Evolutionary conservation across 2,329 filamentous ascomycete genomes (phyloP), one percentile per base, ranked within the genome.

Genomic region (Diaporthe eres): DNA sequence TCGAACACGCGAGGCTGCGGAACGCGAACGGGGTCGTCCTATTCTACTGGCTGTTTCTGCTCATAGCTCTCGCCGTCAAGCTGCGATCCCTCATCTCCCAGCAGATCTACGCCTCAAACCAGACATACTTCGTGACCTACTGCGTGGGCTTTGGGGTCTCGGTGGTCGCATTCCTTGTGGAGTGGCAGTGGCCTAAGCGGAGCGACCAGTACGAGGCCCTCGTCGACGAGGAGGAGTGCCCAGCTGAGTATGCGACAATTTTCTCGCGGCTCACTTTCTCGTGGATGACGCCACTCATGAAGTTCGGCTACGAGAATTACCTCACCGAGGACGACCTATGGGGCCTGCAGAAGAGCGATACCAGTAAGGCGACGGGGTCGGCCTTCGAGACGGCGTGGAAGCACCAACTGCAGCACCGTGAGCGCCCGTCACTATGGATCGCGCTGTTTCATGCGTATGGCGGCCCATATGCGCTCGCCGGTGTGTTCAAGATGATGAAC

Each of bases 241-340:
- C 94, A 0, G 92, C 94, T 77, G 96, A 98, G 85, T 98, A 98
- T 83, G 96, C 97, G 17, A 95, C 96, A 76, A 89, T 98, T 71
- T 99, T 99, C 85, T 98, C 96, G 5, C 92, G 94, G 70, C 89
- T 99, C 61, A 98, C 96, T 0, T 99, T 99, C 84, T 93, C 94
- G 73, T 99, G 97, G 97, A 98, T 99, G 96, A 98, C 97, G 0
- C 96, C 97, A 0, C 87, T 99, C 90, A 99, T 99, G 97, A 95
- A 92, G 82, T 93, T 93, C 82, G 97, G 97, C 1, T 98, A 99
- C 87, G 94, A 94, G 81, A 92, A 96, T 76, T 99, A 92, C 83
- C 88, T 99, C 77, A 98, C 95, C 1, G 95, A 98, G 83, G 95
- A 98, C 78, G 96, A 99, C 83, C 89, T 99, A 34, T 99, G 97